These are phyloP conservation scores for Inga oerstediana DNA, from an alignment of 306 rosid genomes.

Conservation along the genomic window DNA sequence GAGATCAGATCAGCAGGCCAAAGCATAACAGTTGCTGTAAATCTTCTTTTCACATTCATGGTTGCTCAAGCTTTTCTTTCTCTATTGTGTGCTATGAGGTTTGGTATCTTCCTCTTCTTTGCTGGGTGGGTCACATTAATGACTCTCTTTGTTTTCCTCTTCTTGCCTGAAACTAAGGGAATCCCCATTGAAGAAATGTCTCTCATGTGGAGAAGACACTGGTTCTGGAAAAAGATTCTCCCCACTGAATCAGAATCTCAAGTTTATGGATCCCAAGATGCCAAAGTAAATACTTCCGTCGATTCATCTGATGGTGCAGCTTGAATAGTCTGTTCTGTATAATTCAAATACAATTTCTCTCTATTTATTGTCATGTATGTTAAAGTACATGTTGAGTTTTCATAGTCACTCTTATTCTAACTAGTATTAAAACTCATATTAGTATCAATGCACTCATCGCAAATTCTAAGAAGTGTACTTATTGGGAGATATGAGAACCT, in stretches of 20 bases:
- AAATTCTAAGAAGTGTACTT: no score
- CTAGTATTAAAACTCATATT: no score
- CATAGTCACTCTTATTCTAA: no score
- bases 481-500: no score
- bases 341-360: neutral
- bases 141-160: slow-evolving; percentile 58
- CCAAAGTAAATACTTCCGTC: neutral
- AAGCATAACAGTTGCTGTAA: slow-evolving; percentile 68
- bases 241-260: slow-evolving; percentile 14
- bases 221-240: slow-evolving; percentile 66
- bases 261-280: neutral
- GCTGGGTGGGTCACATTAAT: slow-evolving; percentile 67
- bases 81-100: slow-evolving; percentile 51
- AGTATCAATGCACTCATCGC: no score
- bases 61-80: slow-evolving; percentile 65
- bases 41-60: slow-evolving; percentile 66
- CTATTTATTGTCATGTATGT: no score
- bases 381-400: no score
- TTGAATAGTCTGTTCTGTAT: neutral
- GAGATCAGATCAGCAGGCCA: slow-evolving; percentile 76
- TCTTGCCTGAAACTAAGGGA: slow-evolving; percentile 77
- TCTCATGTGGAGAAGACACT: slow-evolving; percentile 59
- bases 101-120: slow-evolving; percentile 73
- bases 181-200: slow-evolving; percentile 69
- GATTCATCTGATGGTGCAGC: neutral